Percentiles rank a stretch among this genome's conserved stretches.
Conservation (phyloP, 192 early-diverging fungal genomes). For the Paraglomus occultum region DNA sequence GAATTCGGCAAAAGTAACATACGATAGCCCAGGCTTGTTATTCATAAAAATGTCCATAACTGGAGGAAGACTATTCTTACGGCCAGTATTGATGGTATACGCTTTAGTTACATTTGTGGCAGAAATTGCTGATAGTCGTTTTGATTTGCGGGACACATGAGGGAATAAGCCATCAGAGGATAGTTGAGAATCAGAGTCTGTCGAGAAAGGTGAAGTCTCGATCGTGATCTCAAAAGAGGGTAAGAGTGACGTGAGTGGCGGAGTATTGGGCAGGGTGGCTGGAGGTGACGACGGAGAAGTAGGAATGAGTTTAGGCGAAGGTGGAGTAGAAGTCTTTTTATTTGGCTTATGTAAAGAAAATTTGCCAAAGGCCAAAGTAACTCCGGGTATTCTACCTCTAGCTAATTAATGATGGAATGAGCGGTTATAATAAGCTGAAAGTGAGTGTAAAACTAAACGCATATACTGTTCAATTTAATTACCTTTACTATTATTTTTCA, state of each 20-base stretch:
- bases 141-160: not conserved
- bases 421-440: too few species aligned
- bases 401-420: not conserved
- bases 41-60: not conserved
- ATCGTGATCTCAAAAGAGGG: not conserved
- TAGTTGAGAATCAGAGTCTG: not conserved
- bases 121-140: not conserved
- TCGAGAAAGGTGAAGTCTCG: not conserved
- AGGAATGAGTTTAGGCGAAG: slow-evolving; percentile 5
- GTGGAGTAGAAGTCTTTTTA: slow-evolving; percentile 2
- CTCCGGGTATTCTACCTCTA: not conserved
- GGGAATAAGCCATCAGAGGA: not conserved
- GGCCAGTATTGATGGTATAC: not conserved
- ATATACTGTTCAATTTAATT: too few species aligned
- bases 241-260: not conserved
- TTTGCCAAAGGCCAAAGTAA: slow-evolving; percentile 10
- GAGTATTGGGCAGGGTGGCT: too few species aligned
- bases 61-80: slow-evolving; percentile 21
- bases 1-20: slow-evolving; percentile 43
- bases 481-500: too few species aligned
- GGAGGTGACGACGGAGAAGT: not conserved
- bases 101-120: not conserved
- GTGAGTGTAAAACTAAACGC: too few species aligned
- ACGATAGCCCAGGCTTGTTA: slow-evolving; percentile 34
- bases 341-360: not conserved